A percentile compares a stretch with the other conserved stretches of the same genome.
These are phyloP conservation scores for Diplosphaera chodatii DNA, from an alignment of 139 green algal species.

Conservation along the genomic window DNA sequence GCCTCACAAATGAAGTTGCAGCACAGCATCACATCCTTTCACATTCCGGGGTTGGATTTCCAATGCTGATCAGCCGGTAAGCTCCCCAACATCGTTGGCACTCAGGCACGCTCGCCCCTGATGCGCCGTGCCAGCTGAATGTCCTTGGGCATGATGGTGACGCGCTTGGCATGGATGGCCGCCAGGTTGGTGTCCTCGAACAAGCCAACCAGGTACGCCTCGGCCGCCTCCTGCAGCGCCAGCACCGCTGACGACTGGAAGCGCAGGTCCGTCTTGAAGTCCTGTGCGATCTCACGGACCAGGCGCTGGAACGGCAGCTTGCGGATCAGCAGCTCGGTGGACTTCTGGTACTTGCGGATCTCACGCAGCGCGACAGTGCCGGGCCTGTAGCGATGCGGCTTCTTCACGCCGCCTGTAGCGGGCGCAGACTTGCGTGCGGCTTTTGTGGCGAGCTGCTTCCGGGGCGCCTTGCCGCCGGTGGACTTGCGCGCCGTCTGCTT, in stretches of 20 bases:
- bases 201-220: conserved; percentile 95
- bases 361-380: conserved; percentile 84
- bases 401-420: conserved; percentile 73
- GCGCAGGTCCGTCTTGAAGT: conserved; percentile 98
- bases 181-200: conserved; percentile 97
- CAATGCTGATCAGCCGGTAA: too few species aligned
- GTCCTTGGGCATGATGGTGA: conserved; percentile 59
- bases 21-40: too few species aligned
- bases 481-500: conserved; percentile 80
- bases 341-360: conserved; percentile 94
- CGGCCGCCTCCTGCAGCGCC: conserved; percentile 88
- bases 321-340: conserved; percentile 85
- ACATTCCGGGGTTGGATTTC: too few species aligned
- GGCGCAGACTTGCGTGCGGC: conserved; percentile 65
- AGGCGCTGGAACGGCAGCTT: conserved; percentile 95
- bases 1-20: too few species aligned
- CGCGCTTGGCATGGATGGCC: conserved; percentile 91
- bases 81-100: too few species aligned
- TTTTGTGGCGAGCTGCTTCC: conserved; percentile 87
- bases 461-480: conserved; percentile 59
- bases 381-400: conserved; percentile 61
- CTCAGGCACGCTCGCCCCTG: neutral
- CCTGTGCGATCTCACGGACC: conserved; percentile 95
- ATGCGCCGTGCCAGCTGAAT: neutral
- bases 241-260: conserved; percentile 93